Evolutionary conservation across 495 filamentous ascomycete genomes (phyloP).

Genomic region (Bathelium albidoporum): DNA sequence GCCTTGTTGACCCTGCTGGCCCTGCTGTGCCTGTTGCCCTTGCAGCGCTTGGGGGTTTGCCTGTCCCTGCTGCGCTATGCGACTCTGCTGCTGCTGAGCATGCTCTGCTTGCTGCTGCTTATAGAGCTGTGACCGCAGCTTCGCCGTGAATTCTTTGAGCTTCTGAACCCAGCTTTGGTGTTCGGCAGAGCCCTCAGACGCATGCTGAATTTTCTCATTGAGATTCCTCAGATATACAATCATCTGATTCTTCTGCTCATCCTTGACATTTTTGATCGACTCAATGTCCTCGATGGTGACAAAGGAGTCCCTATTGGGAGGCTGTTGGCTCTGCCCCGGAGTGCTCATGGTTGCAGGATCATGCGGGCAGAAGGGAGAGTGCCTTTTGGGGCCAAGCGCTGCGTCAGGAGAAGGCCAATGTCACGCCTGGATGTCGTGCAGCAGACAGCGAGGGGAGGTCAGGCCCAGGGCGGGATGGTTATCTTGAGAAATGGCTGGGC

Average conservation of each 20-base stretch:
- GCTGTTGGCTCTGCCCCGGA: not conserved
- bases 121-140: slow-evolving; percentile 3
- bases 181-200: not conserved
- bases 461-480: not conserved
- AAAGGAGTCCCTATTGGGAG: not conserved
- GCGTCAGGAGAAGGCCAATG: not conserved
- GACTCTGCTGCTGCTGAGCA: slow-evolving; percentile 5
- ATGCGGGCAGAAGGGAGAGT: slow-evolving; percentile 1
- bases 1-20: not conserved
- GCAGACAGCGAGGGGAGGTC: not conserved
- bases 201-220: not conserved
- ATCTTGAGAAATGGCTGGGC: not conserved
- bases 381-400: not conserved
- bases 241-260: not conserved
- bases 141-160: not conserved
- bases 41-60: not conserved
- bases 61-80: slow-evolving; percentile 3
- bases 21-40: not conserved
- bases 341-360: slow-evolving; percentile 1
- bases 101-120: slow-evolving; percentile 11
- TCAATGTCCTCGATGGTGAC: not conserved
- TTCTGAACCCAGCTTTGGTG: not conserved
- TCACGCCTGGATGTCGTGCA: not conserved
- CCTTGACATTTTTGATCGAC: not conserved
- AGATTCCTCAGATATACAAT: not conserved